These are phyloP conservation scores for Leccinum rimulosum DNA, from an alignment of 768 basidiomycete genomes.

Conservation along the genomic window DNA sequence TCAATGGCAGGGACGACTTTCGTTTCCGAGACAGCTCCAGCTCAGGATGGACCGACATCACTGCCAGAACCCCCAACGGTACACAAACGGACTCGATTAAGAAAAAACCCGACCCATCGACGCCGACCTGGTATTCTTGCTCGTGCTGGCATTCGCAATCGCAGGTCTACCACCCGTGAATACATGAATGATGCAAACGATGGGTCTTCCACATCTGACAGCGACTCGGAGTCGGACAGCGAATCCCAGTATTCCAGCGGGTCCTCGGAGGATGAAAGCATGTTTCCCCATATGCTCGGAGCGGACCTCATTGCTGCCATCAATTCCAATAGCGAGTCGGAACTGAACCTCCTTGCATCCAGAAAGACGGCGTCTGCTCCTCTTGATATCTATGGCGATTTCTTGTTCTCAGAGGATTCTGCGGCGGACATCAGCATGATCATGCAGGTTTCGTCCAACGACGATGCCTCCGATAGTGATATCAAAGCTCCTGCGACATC, in stretches of 20 bases:
- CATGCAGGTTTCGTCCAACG: conserved; percentile 19
- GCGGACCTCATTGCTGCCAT: conserved; percentile 28
- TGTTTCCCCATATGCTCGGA: conserved; percentile 27
- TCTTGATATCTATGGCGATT: conserved; percentile 6
- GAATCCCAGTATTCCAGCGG: conserved; percentile 20
- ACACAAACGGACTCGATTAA: background rate
- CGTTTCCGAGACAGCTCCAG: background rate
- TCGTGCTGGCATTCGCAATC: conserved; percentile 22
- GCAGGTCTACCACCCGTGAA: conserved; percentile 7
- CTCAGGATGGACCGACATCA: background rate
- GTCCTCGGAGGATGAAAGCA: conserved; percentile 18
- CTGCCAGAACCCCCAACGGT: background rate
- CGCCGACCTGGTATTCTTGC: conserved; percentile 18
- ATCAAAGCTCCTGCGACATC: conserved; percentile 4
- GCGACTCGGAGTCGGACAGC: conserved; percentile 17
- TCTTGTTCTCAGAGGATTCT: conserved; percentile 18
- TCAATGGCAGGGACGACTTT: background rate
- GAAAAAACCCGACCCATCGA: background rate
- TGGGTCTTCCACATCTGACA: conserved; percentile 14
- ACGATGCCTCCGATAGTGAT: conserved; percentile 11
- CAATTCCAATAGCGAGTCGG: conserved; percentile 27
- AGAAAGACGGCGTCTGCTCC: background rate
- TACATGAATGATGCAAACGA: background rate
- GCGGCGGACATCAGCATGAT: conserved; percentile 19
- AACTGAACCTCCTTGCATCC: conserved; percentile 10